Base-by-base conservation (phyloP, 805 yeast species). In the Candida caryicola region DNA sequence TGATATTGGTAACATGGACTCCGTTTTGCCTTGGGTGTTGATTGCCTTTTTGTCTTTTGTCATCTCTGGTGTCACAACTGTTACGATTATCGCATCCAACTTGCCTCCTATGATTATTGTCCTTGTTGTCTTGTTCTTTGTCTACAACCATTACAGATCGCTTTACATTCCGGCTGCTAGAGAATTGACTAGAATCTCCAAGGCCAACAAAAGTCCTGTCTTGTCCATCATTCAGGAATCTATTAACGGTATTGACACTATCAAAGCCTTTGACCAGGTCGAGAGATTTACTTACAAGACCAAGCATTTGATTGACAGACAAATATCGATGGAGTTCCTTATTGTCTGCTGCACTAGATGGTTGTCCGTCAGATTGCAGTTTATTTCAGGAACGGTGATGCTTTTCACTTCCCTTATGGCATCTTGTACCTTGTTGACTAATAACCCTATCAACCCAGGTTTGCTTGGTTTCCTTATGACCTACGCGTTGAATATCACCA, bases 211-310 rank as follows among this genome's bases (percentile, higher is more conserved):
- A 51, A 77, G 86, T 40, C 96, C 96, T 2, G 79, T 87, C 13
- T 84, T 76, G 65, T 84, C 95, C 0, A 88, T 84, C 48, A 72
- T 89, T 45, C 90, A 85, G 54, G 96, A 89, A 54, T 80, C 89
- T 2, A 62, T 89, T 34, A 74, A 73, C 23, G 96, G 96, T 9
- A 76, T 82, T 16, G 78, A 79, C 33, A 89, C 95, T 1, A 80
- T 89, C 39, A 70, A 83, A 33, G 96, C 96, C 0, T 90, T 74
- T 52, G 66, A 72, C n/a, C 95, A 87, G 46, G 60, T 60, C 18
- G 71, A 66, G 4, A 69, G 95, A 40, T 89, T 88, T 60, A 64
- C 66, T 17, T 74, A 59, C 52, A 69, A 77, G 40, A 82, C 82
- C 55, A 57, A 62, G 23, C 62, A 69, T 14, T 71, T 73, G 43